Percentiles rank a stretch among this genome's conserved stretches.
These are phyloP conservation scores for Tritrichomonas foetus DNA, from an alignment of 208 protist species.

Conservation along the genomic window DNA sequence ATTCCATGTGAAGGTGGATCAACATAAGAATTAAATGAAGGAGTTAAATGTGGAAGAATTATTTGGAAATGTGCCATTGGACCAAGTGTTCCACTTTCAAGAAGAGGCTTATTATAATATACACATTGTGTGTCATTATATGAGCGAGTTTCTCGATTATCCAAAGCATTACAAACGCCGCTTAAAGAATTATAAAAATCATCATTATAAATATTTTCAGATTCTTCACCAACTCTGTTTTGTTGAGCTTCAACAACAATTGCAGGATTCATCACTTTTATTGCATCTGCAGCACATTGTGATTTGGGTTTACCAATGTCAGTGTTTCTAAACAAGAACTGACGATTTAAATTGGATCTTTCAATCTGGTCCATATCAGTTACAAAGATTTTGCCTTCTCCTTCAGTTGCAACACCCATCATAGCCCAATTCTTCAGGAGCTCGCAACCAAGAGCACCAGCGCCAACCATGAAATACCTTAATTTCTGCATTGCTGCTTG, in stretches of 20 bases:
- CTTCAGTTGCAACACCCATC: conserved; percentile 76
- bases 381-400: conserved; percentile 57
- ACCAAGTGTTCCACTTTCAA: conserved; percentile 98
- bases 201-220: conserved; percentile 79
- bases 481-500: conserved; percentile 71
- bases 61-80: conserved; percentile 84
- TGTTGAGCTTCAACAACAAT: conserved; percentile 48
- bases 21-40: conserved; percentile 84
- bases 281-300: conserved; percentile 74
- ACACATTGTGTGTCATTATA: conserved; percentile 67
- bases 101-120: conserved; percentile 86
- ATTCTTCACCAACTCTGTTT: conserved; percentile 76
- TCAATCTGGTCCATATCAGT: conserved; percentile 99
- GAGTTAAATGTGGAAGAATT: conserved; percentile 71
- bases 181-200: conserved; percentile 83
- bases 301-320: conserved; percentile 92
- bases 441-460: conserved; percentile 95
- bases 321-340: conserved; percentile 94
- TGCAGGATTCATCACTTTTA: conserved; percentile 79
- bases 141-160: conserved; percentile 77
- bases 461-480: conserved; percentile 77
- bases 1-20: conserved; percentile 96
- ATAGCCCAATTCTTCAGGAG: conserved; percentile 94
- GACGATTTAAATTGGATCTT: conserved; percentile 70
- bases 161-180: conserved; percentile 92